These are phyloP conservation scores for Backusella australiensis DNA, from an alignment of 192 early-diverging fungal genomes.

Conservation along the genomic window DNA sequence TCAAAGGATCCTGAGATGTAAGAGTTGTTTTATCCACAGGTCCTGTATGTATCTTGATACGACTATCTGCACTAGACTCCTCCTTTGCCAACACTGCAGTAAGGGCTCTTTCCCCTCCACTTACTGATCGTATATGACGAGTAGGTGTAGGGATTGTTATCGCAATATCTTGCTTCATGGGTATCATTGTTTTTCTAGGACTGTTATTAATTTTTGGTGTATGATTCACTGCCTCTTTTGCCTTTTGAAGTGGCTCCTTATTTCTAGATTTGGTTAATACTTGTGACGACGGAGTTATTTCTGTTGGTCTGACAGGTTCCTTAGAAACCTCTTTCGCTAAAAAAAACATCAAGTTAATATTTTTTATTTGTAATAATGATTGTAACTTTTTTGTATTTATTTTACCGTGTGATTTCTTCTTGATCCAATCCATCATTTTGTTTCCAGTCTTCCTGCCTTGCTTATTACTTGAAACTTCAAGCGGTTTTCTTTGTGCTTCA, in stretches of 20 bases:
- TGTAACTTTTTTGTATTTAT: not conserved
- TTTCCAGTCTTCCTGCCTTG: slow-evolving; percentile 28
- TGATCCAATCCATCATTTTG: slow-evolving; percentile 58
- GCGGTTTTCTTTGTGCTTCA: not conserved
- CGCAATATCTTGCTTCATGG: not conserved
- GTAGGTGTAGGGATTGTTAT: not conserved
- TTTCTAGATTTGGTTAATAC: slow-evolving; percentile 4
- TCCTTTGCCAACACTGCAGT: not conserved
- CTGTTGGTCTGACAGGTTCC: not conserved
- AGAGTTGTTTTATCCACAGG: slow-evolving; percentile 54
- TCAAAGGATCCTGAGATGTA: slow-evolving; percentile 47
- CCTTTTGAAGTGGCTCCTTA: not conserved
- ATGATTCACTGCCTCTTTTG: not conserved
- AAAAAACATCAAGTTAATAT: not conserved
- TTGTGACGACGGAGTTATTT: not conserved
- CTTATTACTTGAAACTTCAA: not conserved
- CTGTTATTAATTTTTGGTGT: slow-evolving; percentile 1
- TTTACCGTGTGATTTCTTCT: slow-evolving; percentile 31
- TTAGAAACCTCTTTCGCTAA: slow-evolving; percentile 3
- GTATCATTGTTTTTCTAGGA: not conserved
- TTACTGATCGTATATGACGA: not conserved
- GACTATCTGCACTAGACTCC: slow-evolving; percentile 21
- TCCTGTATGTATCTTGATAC: slow-evolving; percentile 57
- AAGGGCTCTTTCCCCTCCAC: not conserved
- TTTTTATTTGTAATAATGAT: not conserved